Base-by-base conservation (phyloP, 768 basidiomycete species). In the Lactarius quietus region DNA sequence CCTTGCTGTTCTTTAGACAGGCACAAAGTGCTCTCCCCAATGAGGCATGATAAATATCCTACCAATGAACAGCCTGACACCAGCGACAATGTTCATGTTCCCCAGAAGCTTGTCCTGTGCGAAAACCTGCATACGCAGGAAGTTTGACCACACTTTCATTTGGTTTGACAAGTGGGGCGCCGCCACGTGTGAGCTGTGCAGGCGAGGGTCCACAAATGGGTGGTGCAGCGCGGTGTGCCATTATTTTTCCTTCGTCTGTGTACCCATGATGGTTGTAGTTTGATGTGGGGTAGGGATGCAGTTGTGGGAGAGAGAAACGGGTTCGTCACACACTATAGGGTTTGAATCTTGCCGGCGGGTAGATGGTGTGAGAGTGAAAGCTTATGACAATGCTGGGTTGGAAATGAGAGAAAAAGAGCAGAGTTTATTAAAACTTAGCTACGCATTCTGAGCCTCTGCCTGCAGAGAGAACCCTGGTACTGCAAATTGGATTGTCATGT, bases 11-110 rank as follows among this genome's bases (percentile, higher is more conserved):
- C 43, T 63, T 77, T 74, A 89, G 31, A 83, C 84, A 52, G 89
- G 89, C 8, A 93, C 82, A 78, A 93, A 83, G 51, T 89, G 73
- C 48, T 88, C 89, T 14, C 92, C 92, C 83, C 89, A 96, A 48
- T 84, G 84, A 74, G 90, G 85, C 18, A 87, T 85, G 17, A 79
- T 85, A 51, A 86, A 74, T 63, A 93, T 86, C 3, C 90, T 89
- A 33, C 84, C 88, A 29, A 85, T 76, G 70, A 93, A 93, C 66
- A 92, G 76, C 7, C 81, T 78, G 8, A 87, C 76, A 23, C 87
- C 87, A 9, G 86, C 84, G 53, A 86, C 70, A 66, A 92, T 83
- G 72, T 81, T 89, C 72, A 92, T 70, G 73, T 93, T 93, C 64
- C 91, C 91, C 15, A 82, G 78, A 18, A 88, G 70, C 74, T 92